phyloP scores from a whole-genome alignment of 192 early-diverging fungal species.

The Linnemannia zychae region DNA sequence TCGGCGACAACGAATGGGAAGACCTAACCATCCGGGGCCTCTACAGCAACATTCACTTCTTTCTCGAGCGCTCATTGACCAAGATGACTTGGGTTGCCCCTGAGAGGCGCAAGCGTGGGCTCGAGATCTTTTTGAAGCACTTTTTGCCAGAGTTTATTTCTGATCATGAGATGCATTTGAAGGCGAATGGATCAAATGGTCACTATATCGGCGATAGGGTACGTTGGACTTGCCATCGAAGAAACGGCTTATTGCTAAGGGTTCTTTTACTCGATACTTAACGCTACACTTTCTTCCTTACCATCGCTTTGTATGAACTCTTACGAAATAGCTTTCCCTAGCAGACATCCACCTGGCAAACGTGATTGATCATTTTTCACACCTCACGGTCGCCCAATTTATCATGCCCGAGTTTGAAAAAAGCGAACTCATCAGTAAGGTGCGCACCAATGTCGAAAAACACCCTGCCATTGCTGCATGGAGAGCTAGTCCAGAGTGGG shows the following conservation, averaged over 20 bases:
- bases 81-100: conserved; percentile 31
- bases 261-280: no score
- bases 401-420: conserved; percentile 26
- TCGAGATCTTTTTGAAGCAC: conserved; percentile 20
- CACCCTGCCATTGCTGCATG: conserved; percentile 30
- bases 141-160: conserved; percentile 33
- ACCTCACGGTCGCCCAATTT: conserved; percentile 13
- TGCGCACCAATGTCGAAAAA: conserved; percentile 29
- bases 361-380: conserved; percentile 32
- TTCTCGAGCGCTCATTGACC: conserved; percentile 38
- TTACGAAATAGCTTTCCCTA: conserved; percentile 19
- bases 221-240: neutral
- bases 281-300: neutral
- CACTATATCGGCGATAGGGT: conserved; percentile 39
- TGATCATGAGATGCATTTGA: conserved; percentile 46
- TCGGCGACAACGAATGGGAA: conserved; percentile 47
- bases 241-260: no score
- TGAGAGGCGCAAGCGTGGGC: conserved; percentile 31
- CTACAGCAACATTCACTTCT: conserved; percentile 40
- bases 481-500: conserved; percentile 26
- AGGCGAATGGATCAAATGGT: conserved; percentile 35
- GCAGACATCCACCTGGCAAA: conserved; percentile 40
- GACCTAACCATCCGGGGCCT: conserved; percentile 28
- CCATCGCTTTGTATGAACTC: neutral
- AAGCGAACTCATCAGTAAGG: conserved; percentile 16